phyloP scores from a whole-genome alignment of 1,284 basidiomycete species.

The Afroboletus lepidellus region DNA sequence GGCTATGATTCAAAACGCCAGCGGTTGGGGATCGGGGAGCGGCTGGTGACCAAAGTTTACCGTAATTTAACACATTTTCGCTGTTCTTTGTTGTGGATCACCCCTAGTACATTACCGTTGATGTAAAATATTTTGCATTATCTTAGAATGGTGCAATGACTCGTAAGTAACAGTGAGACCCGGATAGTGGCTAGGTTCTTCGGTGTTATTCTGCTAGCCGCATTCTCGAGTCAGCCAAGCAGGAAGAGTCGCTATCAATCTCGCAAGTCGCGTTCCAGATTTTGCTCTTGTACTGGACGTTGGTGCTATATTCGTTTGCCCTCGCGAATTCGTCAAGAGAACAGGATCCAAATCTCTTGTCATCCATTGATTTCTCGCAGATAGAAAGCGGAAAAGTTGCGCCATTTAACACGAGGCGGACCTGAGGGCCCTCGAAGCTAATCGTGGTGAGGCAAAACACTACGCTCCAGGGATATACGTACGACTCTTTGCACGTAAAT shows the following conservation, averaged over 20 bases:
- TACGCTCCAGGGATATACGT: constrained; percentile 3
- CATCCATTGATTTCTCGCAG: constrained; percentile 30
- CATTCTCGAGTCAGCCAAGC: too few relatives aligned
- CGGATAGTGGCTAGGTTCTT: not conserved
- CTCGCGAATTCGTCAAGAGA: constrained; percentile 38
- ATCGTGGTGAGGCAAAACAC: constrained; percentile 4
- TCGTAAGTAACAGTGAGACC: too few relatives aligned
- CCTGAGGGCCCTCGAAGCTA: constrained; percentile 37
- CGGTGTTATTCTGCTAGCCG: too few relatives aligned
- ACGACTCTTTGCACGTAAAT: constrained; percentile 40
- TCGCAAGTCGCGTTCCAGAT: constrained; percentile 42
- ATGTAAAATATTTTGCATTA: constrained; percentile 29
- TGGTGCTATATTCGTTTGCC: constrained; percentile 32
- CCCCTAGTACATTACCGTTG: constrained; percentile 22
- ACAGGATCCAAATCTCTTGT: constrained; percentile 40
- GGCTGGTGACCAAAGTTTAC: constrained; percentile 32
- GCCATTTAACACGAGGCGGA: constrained; percentile 46
- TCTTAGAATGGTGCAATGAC: constrained; percentile 22
- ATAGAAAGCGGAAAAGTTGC: constrained; percentile 39
- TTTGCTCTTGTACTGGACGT: constrained; percentile 34
- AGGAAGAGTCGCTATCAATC: not conserved
- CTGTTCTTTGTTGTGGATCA: constrained; percentile 11
- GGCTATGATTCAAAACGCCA: constrained; percentile 53
- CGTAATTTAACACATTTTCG: constrained; percentile 13
- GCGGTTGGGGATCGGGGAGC: constrained; percentile 35